These are phyloP conservation scores for Mycocentrospora acerina DNA, from an alignment of 2,329 filamentous ascomycete species.

Conservation along the genomic window DNA sequence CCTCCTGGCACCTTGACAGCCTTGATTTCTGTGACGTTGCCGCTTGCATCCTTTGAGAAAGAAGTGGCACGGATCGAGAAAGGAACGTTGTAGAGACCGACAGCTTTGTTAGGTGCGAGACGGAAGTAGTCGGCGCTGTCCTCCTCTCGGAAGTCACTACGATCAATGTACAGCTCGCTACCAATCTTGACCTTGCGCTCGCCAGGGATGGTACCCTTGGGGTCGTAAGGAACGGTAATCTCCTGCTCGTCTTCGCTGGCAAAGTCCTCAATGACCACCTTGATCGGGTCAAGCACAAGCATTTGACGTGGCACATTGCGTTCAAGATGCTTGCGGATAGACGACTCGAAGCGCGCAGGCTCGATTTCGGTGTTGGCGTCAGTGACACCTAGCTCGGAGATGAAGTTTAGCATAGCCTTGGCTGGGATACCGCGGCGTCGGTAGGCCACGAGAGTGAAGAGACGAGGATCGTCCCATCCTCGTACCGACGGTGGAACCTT, in stretches of 20 bases:
- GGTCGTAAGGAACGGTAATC: slow-evolving; percentile 74
- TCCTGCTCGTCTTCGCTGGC: slow-evolving; percentile 66
- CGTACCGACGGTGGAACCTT: slow-evolving; percentile 62
- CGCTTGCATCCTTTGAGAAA: slow-evolving; percentile 67
- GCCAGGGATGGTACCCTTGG: slow-evolving; percentile 65
- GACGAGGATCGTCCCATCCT: slow-evolving; percentile 86
- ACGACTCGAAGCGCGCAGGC: slow-evolving; percentile 79
- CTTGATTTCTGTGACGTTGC: slow-evolving; percentile 65
- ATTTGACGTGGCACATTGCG: slow-evolving; percentile 84
- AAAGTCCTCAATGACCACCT: slow-evolving; percentile 79
- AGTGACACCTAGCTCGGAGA: slow-evolving; percentile 89
- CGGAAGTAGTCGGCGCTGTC: slow-evolving; percentile 76
- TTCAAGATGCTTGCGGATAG: slow-evolving; percentile 83
- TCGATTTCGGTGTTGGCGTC: slow-evolving; percentile 79
- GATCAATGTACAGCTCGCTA: slow-evolving; percentile 81
- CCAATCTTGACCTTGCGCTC: slow-evolving; percentile 66
- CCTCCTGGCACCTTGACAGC: slow-evolving; percentile 65
- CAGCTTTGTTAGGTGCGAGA: slow-evolving; percentile 71
- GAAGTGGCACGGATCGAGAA: slow-evolving; percentile 69
- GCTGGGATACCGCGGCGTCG: slow-evolving; percentile 84
- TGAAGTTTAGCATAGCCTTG: slow-evolving; percentile 83
- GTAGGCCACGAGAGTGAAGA: slow-evolving; percentile 84
- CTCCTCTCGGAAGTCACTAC: slow-evolving; percentile 72
- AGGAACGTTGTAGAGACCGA: slow-evolving; percentile 71
- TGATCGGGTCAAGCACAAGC: slow-evolving; percentile 83